Conservation (phyloP, 768 basidiomycete species). For the Scleroderma citrinum region DNA sequence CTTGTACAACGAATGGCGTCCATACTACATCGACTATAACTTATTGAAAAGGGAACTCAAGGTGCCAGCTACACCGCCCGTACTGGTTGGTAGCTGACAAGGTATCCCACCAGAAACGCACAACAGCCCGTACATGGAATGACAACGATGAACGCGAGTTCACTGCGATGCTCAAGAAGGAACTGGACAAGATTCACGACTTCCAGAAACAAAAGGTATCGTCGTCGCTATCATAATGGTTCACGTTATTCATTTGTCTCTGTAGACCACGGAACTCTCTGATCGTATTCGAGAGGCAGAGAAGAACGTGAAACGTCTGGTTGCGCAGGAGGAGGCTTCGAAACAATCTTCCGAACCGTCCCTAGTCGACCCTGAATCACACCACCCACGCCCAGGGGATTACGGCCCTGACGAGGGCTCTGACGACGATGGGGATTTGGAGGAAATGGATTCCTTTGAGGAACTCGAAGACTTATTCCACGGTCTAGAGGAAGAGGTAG, state of each 20-base stretch:
- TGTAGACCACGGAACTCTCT: slow-evolving; percentile 75
- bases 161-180: slow-evolving; percentile 67
- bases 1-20: slow-evolving; percentile 86
- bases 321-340: slow-evolving; percentile 43
- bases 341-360: slow-evolving; percentile 20
- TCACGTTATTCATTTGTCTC: background rate
- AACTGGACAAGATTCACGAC: slow-evolving; percentile 90
- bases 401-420: slow-evolving; percentile 63
- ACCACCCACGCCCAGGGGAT: slow-evolving; percentile 37
- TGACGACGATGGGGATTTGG: slow-evolving; percentile 47
- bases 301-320: slow-evolving; percentile 71
- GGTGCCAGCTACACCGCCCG: slow-evolving; percentile 29
- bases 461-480: slow-evolving; percentile 84
- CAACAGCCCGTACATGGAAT: slow-evolving; percentile 58
- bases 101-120: slow-evolving; percentile 36
- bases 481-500: slow-evolving; percentile 88
- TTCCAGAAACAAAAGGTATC: slow-evolving; percentile 86
- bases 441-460: slow-evolving; percentile 53
- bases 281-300: slow-evolving; percentile 79
- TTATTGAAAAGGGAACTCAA: slow-evolving; percentile 87
- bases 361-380: slow-evolving; percentile 49
- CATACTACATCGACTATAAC: slow-evolving; percentile 88
- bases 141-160: slow-evolving; percentile 80
- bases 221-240: slow-evolving; percentile 1
- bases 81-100: too few relatives aligned